Evolutionary conservation across 148 eudicot species (phyloP).

Genomic region (Chenopodium album): DNA sequence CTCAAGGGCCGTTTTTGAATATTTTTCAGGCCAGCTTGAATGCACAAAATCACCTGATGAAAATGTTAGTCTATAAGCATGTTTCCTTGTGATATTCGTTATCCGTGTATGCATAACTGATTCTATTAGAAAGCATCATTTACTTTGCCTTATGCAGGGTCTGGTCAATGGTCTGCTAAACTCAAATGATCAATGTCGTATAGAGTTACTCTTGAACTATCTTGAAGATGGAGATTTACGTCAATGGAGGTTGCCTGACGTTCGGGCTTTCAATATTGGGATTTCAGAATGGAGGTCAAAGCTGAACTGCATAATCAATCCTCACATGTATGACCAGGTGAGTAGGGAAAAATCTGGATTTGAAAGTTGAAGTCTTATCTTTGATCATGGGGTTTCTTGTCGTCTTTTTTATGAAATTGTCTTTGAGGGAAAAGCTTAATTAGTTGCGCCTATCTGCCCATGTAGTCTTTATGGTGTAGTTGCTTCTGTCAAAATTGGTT

Average conservation of each 20-base stretch:
- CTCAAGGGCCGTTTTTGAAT: constrained; percentile 69
- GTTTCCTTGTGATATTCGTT: background rate
- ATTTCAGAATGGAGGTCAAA: constrained; percentile 60
- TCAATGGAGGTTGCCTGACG: constrained; percentile 59
- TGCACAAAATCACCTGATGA: constrained; percentile 33
- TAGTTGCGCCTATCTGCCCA: background rate
- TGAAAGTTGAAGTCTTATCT: background rate
- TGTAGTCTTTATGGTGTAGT: background rate
- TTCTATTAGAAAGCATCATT: background rate
- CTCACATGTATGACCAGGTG: constrained; percentile 77
- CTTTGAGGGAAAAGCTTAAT: background rate
- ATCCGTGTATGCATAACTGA: background rate
- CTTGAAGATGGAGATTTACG: constrained; percentile 81
- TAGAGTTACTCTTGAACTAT: constrained; percentile 60
- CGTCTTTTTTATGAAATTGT: background rate
- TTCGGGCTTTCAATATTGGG: constrained; percentile 60
- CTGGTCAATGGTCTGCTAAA: constrained; percentile 39
- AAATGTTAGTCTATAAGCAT: constrained; percentile 24
- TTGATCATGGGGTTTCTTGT: background rate
- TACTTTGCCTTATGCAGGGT: constrained; percentile 38
- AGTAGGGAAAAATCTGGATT: constrained; percentile 8
- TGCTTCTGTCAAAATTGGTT: background rate
- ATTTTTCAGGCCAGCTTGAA: constrained; percentile 47
- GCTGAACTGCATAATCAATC: constrained; percentile 71
- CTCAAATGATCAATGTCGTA: constrained; percentile 41